These are phyloP conservation scores for Zygosaccharomyces lentus DNA, from an alignment of 805 yeast genomes.

Conservation along the genomic window DNA sequence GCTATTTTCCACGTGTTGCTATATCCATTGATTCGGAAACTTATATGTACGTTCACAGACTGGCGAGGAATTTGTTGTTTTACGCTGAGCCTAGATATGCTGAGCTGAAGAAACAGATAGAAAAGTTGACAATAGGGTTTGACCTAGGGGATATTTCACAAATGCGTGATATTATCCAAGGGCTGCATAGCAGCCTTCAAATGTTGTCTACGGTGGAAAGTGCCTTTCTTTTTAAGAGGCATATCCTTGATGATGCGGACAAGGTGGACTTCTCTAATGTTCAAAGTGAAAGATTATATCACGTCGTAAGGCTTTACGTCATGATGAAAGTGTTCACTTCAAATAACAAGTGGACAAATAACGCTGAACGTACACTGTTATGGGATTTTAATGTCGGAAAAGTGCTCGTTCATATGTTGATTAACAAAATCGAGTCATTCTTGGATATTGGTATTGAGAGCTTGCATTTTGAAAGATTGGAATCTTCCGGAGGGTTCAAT, in stretches of 20 bases:
- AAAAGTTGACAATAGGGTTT: conserved; percentile 62
- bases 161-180: conserved; percentile 44
- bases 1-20: conserved; percentile 67
- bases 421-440: conserved; percentile 56
- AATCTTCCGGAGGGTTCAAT: conserved; percentile 63
- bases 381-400: conserved; percentile 66
- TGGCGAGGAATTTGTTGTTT: conserved; percentile 58
- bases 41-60: conserved; percentile 60
- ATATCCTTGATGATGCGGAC: conserved; percentile 46
- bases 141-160: conserved; percentile 59
- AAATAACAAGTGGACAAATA: conserved; percentile 32
- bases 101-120: conserved; percentile 52
- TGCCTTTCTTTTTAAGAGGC: conserved; percentile 48
- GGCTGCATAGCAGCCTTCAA: conserved; percentile 46
- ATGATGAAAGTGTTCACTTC: conserved; percentile 43
- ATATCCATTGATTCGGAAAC: conserved; percentile 70
- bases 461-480: conserved; percentile 57
- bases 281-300: conserved; percentile 36
- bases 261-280: conserved; percentile 42
- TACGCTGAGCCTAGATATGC: conserved; percentile 70
- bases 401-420: conserved; percentile 65
- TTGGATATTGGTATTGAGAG: conserved; percentile 64
- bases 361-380: conserved; percentile 43
- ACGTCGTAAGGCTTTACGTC: conserved; percentile 41
- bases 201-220: conserved; percentile 41